Conservation (phyloP, 2,329 filamentous ascomycete species). For the Fusarium chlamydosporum region DNA sequence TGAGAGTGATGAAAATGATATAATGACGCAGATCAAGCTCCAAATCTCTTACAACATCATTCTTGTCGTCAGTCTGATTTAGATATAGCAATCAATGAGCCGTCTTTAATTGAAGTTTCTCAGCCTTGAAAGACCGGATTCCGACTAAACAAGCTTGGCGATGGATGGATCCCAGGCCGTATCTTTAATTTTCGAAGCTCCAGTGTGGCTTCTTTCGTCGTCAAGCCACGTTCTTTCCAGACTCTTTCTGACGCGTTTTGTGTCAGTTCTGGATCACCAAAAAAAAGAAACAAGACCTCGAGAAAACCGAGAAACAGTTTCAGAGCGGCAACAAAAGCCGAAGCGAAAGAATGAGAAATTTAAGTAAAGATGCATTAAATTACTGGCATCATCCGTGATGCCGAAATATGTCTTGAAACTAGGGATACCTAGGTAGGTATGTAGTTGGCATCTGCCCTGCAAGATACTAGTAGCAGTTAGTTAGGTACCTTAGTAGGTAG, state of each 20-base stretch:
- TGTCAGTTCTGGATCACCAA: slow-evolving; percentile 5
- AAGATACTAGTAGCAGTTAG: too few species aligned
- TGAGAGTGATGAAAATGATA: not conserved
- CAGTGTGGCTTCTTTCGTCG: slow-evolving; percentile 26
- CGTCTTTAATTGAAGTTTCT: not conserved
- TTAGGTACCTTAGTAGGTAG: too few species aligned
- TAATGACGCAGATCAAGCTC: slow-evolving; percentile 3
- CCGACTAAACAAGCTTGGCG: slow-evolving; percentile 8
- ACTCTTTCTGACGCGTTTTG: slow-evolving; percentile 24
- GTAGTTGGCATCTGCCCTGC: not conserved
- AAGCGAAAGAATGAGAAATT: too few species aligned
- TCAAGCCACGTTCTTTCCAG: slow-evolving; percentile 23
- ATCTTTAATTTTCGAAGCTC: slow-evolving; percentile 3
- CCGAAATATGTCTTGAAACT: too few species aligned
- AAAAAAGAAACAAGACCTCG: not conserved
- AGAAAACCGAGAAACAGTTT: slow-evolving; percentile 1
- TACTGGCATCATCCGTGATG: too few species aligned
- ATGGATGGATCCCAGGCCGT: not conserved
- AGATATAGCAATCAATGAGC: not conserved
- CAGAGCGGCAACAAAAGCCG: not conserved
- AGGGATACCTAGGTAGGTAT: too few species aligned
- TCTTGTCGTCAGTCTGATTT: not conserved
- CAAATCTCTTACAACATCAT: not conserved
- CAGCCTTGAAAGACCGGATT: not conserved
- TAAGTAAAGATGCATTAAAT: too few species aligned